A percentile compares a stretch with the other conserved stretches of the same genome.
Evolutionary conservation across 2,329 filamentous ascomycete genomes (phyloP).

Genomic region (Cladorrhinum sp.): DNA sequence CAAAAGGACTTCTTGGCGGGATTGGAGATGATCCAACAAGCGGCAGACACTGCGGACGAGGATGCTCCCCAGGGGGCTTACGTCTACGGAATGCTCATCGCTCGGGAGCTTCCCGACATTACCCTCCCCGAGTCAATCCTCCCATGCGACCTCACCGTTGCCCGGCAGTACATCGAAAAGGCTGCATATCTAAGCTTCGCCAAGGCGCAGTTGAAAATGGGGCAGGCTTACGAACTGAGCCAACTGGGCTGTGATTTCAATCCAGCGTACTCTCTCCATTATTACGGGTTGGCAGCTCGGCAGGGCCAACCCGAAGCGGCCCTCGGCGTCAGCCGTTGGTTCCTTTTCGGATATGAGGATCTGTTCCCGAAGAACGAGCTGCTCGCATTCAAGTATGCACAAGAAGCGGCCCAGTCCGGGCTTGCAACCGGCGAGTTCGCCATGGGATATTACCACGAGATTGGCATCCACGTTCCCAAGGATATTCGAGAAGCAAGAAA

Average conservation of each 20-base stretch:
- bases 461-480: conserved; percentile 86
- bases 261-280: conserved; percentile 86
- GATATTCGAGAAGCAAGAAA: conserved; percentile 76
- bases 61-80: conserved; percentile 96
- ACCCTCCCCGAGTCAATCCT: conserved; percentile 68
- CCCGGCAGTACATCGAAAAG: conserved; percentile 90
- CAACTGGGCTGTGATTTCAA: conserved; percentile 94
- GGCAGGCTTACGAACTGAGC: conserved; percentile 89
- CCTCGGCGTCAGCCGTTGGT: conserved; percentile 97
- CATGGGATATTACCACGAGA: conserved; percentile 95
- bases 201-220: conserved; percentile 97
- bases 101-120: conserved; percentile 87
- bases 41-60: conserved; percentile 86
- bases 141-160: conserved; percentile 66
- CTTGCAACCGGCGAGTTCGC: conserved; percentile 92
- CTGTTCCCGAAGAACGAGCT: conserved; percentile 95
- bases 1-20: conserved; percentile 74
- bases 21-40: conserved; percentile 76
- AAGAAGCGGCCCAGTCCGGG: conserved; percentile 77
- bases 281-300: conserved; percentile 87
- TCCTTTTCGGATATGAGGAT: conserved; percentile 89
- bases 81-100: conserved; percentile 90
- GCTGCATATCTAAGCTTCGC: conserved; percentile 93
- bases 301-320: conserved; percentile 93
- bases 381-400: conserved; percentile 85